These are phyloP conservation scores for Colletotrichum tofieldiae DNA, from an alignment of 2,329 filamentous ascomycete species.

Conservation along the genomic window DNA sequence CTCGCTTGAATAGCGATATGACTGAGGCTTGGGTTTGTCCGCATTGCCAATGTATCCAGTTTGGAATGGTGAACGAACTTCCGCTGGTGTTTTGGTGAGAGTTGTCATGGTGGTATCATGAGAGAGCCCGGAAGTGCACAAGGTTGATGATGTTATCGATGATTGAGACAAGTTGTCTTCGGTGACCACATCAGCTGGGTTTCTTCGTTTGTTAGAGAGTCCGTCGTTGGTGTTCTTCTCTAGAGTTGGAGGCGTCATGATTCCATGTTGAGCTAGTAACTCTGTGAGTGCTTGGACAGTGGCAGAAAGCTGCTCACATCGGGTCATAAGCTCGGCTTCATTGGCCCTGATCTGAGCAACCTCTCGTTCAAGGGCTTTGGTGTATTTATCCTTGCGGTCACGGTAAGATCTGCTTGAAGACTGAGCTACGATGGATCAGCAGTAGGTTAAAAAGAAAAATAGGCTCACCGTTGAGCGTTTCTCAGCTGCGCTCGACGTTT, in stretches of 20 bases:
- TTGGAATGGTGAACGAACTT: neutral
- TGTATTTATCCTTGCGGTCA: slow-evolving; percentile 50
- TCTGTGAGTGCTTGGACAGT: slow-evolving; percentile 42
- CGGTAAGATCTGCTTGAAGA: slow-evolving; percentile 47
- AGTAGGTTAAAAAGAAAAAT: neutral
- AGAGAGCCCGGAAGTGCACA: neutral
- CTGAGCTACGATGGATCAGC: neutral
- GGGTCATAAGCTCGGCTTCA: slow-evolving; percentile 45
- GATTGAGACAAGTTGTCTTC: neutral
- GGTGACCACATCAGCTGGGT: neutral
- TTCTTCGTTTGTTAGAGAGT: neutral
- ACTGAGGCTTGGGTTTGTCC: neutral
- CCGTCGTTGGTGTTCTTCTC: too few relatives aligned
- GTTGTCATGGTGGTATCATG: too few relatives aligned
- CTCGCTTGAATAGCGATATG: neutral
- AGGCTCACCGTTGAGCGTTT: slow-evolving; percentile 48
- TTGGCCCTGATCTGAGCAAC: slow-evolving; percentile 42
- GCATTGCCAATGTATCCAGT: neutral
- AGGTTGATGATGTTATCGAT: neutral
- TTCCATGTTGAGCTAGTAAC: slow-evolving; percentile 43
- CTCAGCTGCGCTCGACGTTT: slow-evolving; percentile 50
- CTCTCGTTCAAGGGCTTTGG: slow-evolving; percentile 49
- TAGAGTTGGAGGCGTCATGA: slow-evolving; percentile 17
- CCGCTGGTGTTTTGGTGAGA: neutral
- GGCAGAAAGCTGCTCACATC: slow-evolving; percentile 43